Evolutionary conservation across 495 filamentous ascomycete genomes (phyloP), one percentile per base, ranked within the genome.

Genomic region (Penicillium egyptiacum): DNA sequence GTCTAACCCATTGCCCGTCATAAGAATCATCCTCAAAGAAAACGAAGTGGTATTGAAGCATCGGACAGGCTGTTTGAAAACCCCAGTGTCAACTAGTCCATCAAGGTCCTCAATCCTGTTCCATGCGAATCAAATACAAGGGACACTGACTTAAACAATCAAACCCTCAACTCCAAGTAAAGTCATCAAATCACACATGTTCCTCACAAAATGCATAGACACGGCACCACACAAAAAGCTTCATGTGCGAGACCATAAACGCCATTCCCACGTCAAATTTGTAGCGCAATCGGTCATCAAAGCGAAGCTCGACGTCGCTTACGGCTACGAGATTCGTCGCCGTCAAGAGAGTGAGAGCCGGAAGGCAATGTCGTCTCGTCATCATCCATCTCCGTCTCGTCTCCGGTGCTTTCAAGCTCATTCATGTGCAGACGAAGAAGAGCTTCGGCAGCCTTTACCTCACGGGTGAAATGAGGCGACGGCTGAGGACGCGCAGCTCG

Each of bases 391-490:
- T 52, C 44, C 1, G 37, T 43, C 28, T 65, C 64, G 19, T 49
- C 56, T 12, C 41, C 30, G 3, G 44, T 50, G 3, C 47, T 56
- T 8, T 63, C 63, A 9, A 55, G 23, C 65, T 81, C 75, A 58
- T 77, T 73, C 60, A 78, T 78, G 47, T 80, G 77, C 45, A 86
- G 66, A 59, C 77, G 79, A 61, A 86, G 69, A 56, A 86, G 66
- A 44, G 82, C 70, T 66, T 82, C 73, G 19, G 83, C 83, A 5
- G 83, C 83, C 50, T 79, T 81, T 59, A 83, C 78, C 58, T 83
- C 81, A 20, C 58, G 50, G 1, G 53, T 50, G 30, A 70, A 65
- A 3, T 60, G 57, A 39, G 39, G 37, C 17, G 50, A 42, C 9
- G n/a, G 25, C 5, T 39, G 47, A 26, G 31, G 10, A 8, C 40